Evolutionary conservation across 352 stramenopile genomes (phyloP), one percentile per base, ranked within the genome.

Genomic region (Pythium pyrilobum): DNA sequence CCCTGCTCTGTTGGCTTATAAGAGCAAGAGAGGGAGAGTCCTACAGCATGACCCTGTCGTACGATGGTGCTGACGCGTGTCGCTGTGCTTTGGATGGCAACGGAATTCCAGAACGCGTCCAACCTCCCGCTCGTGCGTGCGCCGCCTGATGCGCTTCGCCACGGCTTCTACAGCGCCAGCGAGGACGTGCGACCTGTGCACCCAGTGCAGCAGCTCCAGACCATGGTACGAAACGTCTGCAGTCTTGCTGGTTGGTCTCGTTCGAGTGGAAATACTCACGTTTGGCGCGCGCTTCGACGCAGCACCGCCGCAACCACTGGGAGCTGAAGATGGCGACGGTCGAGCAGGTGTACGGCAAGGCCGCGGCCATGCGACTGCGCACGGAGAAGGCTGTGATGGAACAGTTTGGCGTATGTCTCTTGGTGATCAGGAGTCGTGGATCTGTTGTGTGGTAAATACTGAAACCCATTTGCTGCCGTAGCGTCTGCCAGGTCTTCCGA

Each of bases 251-350:
- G n/a, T n/a, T n/a, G n/a, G n/a, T n/a, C n/a, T n/a, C n/a, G n/a
- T n/a, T n/a, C n/a, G n/a, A n/a, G n/a, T n/a, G n/a, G n/a, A n/a
- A n/a, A n/a, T n/a, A n/a, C n/a, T n/a, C n/a, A n/a, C n/a, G n/a
- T n/a, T n/a, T n/a, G n/a, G n/a, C n/a, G n/a, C n/a, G n/a, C n/a
- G n/a, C 16, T 24, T 24, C 16, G n/a, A 3, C 12, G 21, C 52
- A 92, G 77, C 68, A 89, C 63, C 84, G 77, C 34, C 67, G 72
- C 44, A 81, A 71, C 45, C 82, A 89, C 64, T 94, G 81, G 77
- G 81, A 94, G 66, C 64, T 88, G 43, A 94, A 94, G 71, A 94
- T 94, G 84, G 70, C 78, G 47, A 91, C 81, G 49, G 84, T 94
- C 8, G 84, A 94, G 70, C 84, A 94, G 64, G 72, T 94, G 36